Base-by-base conservation (phyloP, 73 alveolate genomes). In the Paramecium tetraurelia region DNA sequence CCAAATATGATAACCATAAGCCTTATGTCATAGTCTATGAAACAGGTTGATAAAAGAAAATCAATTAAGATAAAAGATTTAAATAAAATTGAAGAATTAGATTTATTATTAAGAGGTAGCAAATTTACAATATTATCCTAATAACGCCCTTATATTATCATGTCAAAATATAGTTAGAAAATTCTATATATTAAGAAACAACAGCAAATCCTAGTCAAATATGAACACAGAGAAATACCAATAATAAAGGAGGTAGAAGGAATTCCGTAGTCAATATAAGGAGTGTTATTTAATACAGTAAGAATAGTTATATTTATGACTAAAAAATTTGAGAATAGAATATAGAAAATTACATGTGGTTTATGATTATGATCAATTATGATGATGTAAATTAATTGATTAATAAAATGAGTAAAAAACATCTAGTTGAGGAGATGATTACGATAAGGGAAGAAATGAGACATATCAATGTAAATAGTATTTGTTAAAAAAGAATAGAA, bases 371-470 rank as follows among this genome's bases (percentile, higher is more conserved):
- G 31, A 4, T 53, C 6, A 53, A 5, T 53, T 31, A 80, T 80
- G 5, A 80, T 14, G 33, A 43, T 80, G 24, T 80, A 80, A 43
- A 48, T 80, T 41, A 59, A 80, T 41, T 10, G 35, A 48, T 24
- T 80, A 46, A 31, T 21, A 14, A 80, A 31, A 44, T 80, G 70
- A 80, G 24, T 21, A 41, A 48, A 48, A 80, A 80, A 31, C 24
- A 80, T 18, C 48, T 80, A 46, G 70, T 80, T 12, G 90, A 80
- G 18, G 90, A 80, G 29, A 80, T 80, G 90, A 48, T 80, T 24
- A 27, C 14, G 0, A 40, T 80, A 10, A 80, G 72, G 18, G 90
- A 80, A 14, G 90, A 48, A 41, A 80, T 80, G 90, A 33, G 57
- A 48, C 24, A 48, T 80, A 41, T 80, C 9, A 80, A 80, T 80